Conservation (phyloP, 495 filamentous ascomycete genomes). For the Xylaria cubensis region DNA sequence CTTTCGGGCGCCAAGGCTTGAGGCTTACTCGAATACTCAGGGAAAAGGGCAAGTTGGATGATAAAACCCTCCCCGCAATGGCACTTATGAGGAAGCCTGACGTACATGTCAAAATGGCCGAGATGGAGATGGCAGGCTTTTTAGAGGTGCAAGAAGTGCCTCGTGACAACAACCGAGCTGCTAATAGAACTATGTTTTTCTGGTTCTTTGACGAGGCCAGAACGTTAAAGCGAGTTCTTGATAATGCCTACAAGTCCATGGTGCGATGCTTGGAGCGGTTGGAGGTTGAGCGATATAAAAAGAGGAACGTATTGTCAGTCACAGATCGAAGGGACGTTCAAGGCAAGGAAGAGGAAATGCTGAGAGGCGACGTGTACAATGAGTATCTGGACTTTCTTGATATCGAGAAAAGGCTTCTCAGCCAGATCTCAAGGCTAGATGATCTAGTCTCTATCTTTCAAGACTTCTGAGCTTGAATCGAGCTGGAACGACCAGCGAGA, state of each 20-base stretch:
- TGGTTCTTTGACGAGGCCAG: conserved; percentile 87
- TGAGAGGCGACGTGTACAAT: conserved; percentile 71
- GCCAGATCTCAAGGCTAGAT: conserved; percentile 80
- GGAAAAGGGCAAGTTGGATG: conserved; percentile 87
- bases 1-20: conserved; percentile 75
- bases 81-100: conserved; percentile 80
- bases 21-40: conserved; percentile 82
- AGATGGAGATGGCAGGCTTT: conserved; percentile 82
- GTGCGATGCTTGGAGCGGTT: conserved; percentile 80
- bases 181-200: conserved; percentile 81
- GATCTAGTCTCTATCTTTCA: conserved; percentile 81
- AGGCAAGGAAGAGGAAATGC: conserved; percentile 77
- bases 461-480: conserved; percentile 67
- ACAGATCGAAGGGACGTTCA: conserved; percentile 82
- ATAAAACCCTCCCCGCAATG: conserved; percentile 78
- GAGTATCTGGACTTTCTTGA: conserved; percentile 70
- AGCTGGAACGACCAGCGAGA: conserved; percentile 12
- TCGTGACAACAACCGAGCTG: conserved; percentile 75
- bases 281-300: conserved; percentile 70
- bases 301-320: conserved; percentile 72
- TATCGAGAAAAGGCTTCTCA: conserved; percentile 76
- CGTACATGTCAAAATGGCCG: conserved; percentile 77
- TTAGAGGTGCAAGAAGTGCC: conserved; percentile 93
- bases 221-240: conserved; percentile 67
- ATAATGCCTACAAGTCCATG: conserved; percentile 88